Percentiles rank a stretch among this genome's conserved stretches.
phyloP scores from a whole-genome alignment of 805 yeast genomes.

The Cyberlindnera japonica region DNA sequence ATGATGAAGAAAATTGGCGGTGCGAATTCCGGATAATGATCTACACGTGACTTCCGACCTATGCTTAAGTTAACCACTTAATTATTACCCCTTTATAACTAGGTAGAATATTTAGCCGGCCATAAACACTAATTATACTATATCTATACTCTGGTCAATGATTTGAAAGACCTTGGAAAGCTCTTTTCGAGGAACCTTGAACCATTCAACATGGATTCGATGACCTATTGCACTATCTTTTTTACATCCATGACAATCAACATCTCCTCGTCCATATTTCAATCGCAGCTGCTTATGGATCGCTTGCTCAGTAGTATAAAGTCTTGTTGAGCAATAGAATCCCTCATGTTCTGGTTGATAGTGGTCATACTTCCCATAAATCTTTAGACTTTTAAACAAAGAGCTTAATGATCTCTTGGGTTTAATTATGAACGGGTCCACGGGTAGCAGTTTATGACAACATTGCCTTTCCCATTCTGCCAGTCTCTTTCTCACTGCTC shows the following conservation, averaged over 20 bases:
- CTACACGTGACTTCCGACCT: conserved; percentile 1
- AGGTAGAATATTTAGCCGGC: neutral
- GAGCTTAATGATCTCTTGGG: conserved; percentile 2
- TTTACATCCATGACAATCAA: conserved; percentile 24
- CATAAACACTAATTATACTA: neutral
- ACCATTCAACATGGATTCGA: conserved; percentile 28
- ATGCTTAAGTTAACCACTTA: conserved; percentile 1
- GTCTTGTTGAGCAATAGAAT: conserved; percentile 11
- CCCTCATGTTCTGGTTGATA: conserved; percentile 15
- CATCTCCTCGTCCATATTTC: conserved; percentile 23
- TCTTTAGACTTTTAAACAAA: conserved; percentile 8
- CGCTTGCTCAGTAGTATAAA: conserved; percentile 18
- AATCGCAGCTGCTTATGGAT: conserved; percentile 19
- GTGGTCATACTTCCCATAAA: conserved; percentile 2
- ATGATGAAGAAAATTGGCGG: neutral
- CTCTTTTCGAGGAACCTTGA: conserved; percentile 20
- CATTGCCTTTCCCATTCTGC: conserved; percentile 28
- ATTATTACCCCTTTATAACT: no score
- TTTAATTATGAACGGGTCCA: conserved; percentile 16
- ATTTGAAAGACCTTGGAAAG: conserved; percentile 11
- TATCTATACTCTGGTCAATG: conserved; percentile 14
- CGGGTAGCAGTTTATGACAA: conserved; percentile 15
- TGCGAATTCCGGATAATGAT: neutral
- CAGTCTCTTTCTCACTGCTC: conserved; percentile 18
- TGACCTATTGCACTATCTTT: conserved; percentile 4